Evolutionary conservation across 148 eudicot genomes (phyloP).

Genomic region (Linanthus parryae): DNA sequence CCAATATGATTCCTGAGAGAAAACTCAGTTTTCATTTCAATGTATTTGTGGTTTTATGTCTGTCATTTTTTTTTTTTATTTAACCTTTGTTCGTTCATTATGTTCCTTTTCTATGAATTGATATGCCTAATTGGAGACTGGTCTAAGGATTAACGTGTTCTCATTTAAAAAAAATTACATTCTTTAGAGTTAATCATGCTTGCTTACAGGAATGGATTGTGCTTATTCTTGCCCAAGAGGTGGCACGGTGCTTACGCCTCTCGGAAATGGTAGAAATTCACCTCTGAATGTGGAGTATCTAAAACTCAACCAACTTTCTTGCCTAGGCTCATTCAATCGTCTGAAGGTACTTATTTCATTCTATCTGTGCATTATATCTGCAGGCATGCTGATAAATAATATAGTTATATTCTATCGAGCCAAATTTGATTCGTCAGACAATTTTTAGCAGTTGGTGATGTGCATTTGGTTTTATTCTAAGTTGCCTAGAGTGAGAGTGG

Average conservation of each 20-base stretch:
- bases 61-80: no score
- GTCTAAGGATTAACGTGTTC: no score
- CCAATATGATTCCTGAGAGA: no score
- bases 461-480: not conserved
- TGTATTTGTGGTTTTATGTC: no score
- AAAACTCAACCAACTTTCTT: slow-evolving; percentile 20
- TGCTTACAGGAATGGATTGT: slow-evolving; percentile 30
- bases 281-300: slow-evolving; percentile 23
- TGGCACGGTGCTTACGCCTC: slow-evolving; percentile 14
- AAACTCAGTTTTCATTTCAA: no score
- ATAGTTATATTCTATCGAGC: not conserved
- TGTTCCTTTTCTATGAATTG: no score
- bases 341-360: slow-evolving; percentile 33
- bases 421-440: not conserved
- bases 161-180: no score
- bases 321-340: slow-evolving; percentile 36
- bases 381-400: not conserved
- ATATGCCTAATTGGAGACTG: no score
- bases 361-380: not conserved
- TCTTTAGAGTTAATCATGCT: no score
- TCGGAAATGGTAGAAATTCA: slow-evolving; percentile 17
- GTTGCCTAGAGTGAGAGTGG: no score
- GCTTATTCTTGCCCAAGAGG: slow-evolving; percentile 15
- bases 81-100: no score
- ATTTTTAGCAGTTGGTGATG: not conserved